phyloP scores from a whole-genome alignment of 2,329 filamentous ascomycete genomes.

The Diaporthe helianthi region DNA sequence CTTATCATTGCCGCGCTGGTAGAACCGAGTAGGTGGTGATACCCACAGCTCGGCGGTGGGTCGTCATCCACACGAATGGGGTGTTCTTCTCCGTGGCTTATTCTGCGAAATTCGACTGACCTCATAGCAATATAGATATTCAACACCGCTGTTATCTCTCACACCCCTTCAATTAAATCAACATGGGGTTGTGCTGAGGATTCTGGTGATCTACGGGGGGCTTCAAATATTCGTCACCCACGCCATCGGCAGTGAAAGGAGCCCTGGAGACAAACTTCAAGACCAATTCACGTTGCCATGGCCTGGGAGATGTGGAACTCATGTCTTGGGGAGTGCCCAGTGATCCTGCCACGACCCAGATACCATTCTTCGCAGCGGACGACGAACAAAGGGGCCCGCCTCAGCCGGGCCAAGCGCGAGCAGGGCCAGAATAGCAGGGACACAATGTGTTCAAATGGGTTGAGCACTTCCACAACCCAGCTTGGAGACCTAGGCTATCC shows the following conservation, averaged over 20 bases:
- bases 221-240: neutral
- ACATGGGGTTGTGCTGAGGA: neutral
- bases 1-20: neutral
- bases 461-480: neutral
- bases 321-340: neutral
- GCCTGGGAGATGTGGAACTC: too few species aligned
- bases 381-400: neutral
- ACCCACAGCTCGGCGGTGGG: neutral
- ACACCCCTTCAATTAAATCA: neutral
- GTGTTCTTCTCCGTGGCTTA: constrained; percentile 6
- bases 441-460: too few species aligned
- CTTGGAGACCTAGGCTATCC: neutral
- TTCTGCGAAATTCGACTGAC: neutral
- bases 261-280: too few species aligned
- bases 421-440: too few species aligned
- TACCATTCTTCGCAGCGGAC: too few species aligned
- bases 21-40: too few species aligned
- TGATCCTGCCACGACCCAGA: neutral
- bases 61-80: neutral
- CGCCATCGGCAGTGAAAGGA: neutral
- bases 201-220: neutral
- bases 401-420: too few species aligned
- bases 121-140: constrained; percentile 1
- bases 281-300: neutral
- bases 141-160: neutral